phyloP scores from a whole-genome alignment of 2,329 filamentous ascomycete genomes.

The Xylariaceae sp. region DNA sequence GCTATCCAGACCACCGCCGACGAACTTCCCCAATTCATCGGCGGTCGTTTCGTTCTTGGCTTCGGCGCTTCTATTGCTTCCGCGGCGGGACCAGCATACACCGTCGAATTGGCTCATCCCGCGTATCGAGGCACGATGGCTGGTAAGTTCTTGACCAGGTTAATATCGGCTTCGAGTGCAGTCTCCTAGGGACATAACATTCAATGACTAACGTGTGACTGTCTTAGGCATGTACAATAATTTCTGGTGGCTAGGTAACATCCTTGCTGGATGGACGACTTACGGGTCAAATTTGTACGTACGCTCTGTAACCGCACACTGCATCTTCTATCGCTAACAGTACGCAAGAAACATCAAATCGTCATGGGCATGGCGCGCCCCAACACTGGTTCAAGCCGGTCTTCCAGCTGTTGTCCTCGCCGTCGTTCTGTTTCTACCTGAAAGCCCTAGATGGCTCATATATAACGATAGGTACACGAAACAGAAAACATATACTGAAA shows the following conservation, averaged over 20 bases:
- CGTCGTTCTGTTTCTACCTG: constrained; percentile 33
- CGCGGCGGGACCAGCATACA: constrained; percentile 59
- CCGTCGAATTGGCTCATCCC: constrained; percentile 60
- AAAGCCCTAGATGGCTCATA: constrained; percentile 34
- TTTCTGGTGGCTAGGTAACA: constrained; percentile 48
- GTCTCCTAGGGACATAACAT: neutral
- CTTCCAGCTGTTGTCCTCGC: constrained; percentile 43
- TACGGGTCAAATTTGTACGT: constrained; percentile 33
- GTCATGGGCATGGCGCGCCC: constrained; percentile 55
- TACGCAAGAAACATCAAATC: constrained; percentile 36
- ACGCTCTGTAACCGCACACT: neutral
- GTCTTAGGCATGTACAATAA: constrained; percentile 32
- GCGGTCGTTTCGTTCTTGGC: constrained; percentile 50
- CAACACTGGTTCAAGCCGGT: constrained; percentile 49
- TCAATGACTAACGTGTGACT: neutral
- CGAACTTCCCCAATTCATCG: constrained; percentile 50
- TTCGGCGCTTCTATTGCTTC: constrained; percentile 58
- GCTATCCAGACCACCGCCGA: constrained; percentile 46
- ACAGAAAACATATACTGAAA: neutral
- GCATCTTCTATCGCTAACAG: constrained; percentile 1
- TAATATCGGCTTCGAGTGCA: no score
- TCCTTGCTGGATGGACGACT: constrained; percentile 50
- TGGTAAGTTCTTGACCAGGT: constrained; percentile 40
- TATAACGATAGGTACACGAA: constrained; percentile 37
- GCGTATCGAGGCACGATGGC: constrained; percentile 58